These are phyloP conservation scores for Colletotrichum eleusines DNA, from an alignment of 2,329 filamentous ascomycete genomes.

Conservation along the genomic window DNA sequence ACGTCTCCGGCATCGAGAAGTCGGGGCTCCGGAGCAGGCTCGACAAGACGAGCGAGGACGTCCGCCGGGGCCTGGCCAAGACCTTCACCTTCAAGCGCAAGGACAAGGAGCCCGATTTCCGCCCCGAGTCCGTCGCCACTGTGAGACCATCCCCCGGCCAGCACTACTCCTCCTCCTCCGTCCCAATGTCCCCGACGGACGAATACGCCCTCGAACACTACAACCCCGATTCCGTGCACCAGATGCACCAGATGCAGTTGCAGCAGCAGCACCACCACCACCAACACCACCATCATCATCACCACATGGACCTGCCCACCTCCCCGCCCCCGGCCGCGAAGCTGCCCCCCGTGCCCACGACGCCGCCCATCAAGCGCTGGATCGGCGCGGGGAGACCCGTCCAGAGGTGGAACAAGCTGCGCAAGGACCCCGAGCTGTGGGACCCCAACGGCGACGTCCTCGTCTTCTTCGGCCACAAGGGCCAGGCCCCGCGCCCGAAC, in stretches of 20 bases:
- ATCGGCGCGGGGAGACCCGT: slow-evolving; percentile 62
- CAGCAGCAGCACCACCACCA: slow-evolving; percentile 23
- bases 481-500: slow-evolving; percentile 58
- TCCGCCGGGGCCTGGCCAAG: slow-evolving; percentile 65
- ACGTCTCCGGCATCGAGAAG: slow-evolving; percentile 67
- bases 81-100: slow-evolving; percentile 64
- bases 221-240: slow-evolving; percentile 35
- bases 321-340: slow-evolving; percentile 44
- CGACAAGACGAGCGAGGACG: slow-evolving; percentile 68
- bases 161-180: slow-evolving; percentile 2
- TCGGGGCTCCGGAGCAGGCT: slow-evolving; percentile 64
- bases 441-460: slow-evolving; percentile 71
- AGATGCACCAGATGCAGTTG: slow-evolving; percentile 20
- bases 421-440: slow-evolving; percentile 72
- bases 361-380: slow-evolving; percentile 65
- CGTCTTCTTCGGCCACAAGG: slow-evolving; percentile 64
- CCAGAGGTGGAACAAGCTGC: slow-evolving; percentile 68
- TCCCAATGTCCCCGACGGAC: slow-evolving; percentile 33
- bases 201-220: slow-evolving; percentile 42
- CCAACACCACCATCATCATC: slow-evolving; percentile 9
- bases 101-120: slow-evolving; percentile 56
- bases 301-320: slow-evolving; percentile 35
- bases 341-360: slow-evolving; percentile 44
- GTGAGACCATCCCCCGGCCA: slow-evolving; percentile 49
- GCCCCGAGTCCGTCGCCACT: slow-evolving; percentile 55